Base-by-base conservation (phyloP, 139 green algal genomes). In the Tetradesmus lagerheimii region DNA sequence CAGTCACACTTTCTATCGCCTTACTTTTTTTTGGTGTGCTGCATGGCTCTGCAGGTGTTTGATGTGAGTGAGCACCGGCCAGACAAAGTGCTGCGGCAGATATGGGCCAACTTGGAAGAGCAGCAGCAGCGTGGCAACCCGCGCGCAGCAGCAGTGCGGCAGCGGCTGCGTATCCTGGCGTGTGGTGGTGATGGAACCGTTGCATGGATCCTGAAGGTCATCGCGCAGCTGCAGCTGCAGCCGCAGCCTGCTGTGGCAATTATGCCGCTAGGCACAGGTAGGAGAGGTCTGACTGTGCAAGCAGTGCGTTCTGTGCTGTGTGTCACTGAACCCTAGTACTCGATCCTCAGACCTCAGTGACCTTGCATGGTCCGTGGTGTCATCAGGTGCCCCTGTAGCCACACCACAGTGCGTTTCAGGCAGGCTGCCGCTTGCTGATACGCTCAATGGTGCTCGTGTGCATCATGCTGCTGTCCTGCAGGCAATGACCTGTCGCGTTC, bases 261-360 rank as follows among this genome's bases (percentile, higher is more conserved):
- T 37, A 96, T 98, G 93, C 97, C 97, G 0, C 92, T 99, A 88
- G 97, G 96, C 41, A 99, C 97, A 12, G 96, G 96, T 90, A 96
- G 6, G 85, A 2, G 4, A 25, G 37, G 38, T 6, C 12, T 11
- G 11, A 11, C 5, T 16, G 53, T 53, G 57, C 35, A 8, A 25
- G 18, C 20, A 41, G 31, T 12, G 31, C 25, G 74, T 41, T 27
- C 31, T 64, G 18, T 35, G 78, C 25, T 64, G 37, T 31, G 41
- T 37, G n/a, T n/a, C n/a, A n/a, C n/a, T n/a, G n/a, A n/a, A n/a
- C n/a, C n/a, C n/a, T n/a, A n/a, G n/a, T n/a, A n/a, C n/a, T n/a
- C n/a, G n/a, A n/a, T n/a, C n/a, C n/a, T n/a, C n/a, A n/a, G n/a
- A n/a, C n/a, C n/a, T n/a, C n/a, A n/a, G n/a, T n/a, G n/a, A n/a